Percentiles rank a stretch among this genome's conserved stretches.
Evolutionary conservation across 306 rosid genomes (phyloP).

Genomic region (Rosa chinensis): DNA sequence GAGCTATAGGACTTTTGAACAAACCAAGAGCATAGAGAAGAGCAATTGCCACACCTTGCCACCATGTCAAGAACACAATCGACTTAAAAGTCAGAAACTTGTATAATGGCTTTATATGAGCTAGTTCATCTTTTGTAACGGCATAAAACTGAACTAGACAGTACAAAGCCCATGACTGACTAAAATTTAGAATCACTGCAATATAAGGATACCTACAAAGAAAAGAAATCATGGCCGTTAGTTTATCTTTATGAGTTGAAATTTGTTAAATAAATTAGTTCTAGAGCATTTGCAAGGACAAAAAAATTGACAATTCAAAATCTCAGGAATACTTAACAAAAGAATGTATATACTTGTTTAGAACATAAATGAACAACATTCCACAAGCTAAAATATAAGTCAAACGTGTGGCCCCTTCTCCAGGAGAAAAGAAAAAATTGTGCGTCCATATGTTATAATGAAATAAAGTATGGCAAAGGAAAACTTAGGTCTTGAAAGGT

Average conservation of each 20-base stretch:
- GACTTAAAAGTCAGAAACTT: constrained; percentile 96
- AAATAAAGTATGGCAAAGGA: not conserved
- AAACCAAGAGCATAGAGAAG: constrained; percentile 74
- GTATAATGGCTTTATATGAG: constrained; percentile 90
- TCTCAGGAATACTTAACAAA: not conserved
- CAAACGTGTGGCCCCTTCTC: not conserved
- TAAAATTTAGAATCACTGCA: constrained; percentile 95
- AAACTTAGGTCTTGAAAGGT: not conserved
- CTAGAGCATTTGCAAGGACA: not conserved
- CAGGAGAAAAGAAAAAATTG: not conserved
- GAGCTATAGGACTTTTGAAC: constrained; percentile 92
- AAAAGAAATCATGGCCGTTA: constrained; percentile 26
- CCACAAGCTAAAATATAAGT: constrained; percentile 4
- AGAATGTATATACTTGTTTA: not conserved
- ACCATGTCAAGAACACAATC: constrained; percentile 97
- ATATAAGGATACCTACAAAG: constrained; percentile 85
- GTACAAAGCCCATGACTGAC: constrained; percentile 98
- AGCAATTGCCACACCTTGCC: constrained; percentile 99
- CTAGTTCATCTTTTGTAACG: constrained; percentile 83
- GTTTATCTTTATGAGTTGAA: constrained; percentile 16
- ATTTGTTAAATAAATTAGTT: not conserved
- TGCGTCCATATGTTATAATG: not conserved
- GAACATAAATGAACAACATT: not conserved
- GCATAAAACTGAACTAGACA: constrained; percentile 95
- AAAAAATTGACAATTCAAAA: constrained; percentile 15